A percentile compares a stretch with the other conserved stretches of the same genome.
Evolutionary conservation across 1,284 basidiomycete genomes (phyloP).

Genomic region (Trichosporon sp.): DNA sequence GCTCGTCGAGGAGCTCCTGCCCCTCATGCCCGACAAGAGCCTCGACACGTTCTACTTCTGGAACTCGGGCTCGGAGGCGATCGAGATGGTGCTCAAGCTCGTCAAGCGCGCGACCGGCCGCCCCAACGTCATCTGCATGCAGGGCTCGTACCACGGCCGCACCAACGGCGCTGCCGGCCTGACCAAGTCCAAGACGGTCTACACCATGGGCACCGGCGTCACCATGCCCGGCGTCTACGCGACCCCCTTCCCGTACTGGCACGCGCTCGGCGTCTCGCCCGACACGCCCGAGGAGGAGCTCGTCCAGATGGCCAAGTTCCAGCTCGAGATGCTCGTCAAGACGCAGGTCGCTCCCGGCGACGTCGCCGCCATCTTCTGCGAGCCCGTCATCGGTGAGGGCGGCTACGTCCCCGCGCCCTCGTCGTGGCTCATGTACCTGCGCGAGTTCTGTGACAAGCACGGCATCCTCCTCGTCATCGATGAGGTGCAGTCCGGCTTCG

Average conservation of each 20-base stretch:
- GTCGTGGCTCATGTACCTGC: conserved; percentile 71
- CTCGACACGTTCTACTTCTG: conserved; percentile 80
- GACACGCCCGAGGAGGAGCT: conserved; percentile 64
- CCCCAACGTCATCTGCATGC: conserved; percentile 84
- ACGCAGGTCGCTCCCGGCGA: conserved; percentile 81
- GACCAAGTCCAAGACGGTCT: conserved; percentile 84
- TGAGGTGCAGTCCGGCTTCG: conserved; percentile 88
- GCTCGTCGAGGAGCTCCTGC: conserved; percentile 25
- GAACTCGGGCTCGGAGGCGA: conserved; percentile 62
- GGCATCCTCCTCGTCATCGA: conserved; percentile 73
- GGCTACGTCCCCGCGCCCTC: conserved; percentile 87
- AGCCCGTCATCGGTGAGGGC: conserved; percentile 86
- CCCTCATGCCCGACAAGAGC: conserved; percentile 24
- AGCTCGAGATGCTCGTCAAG: conserved; percentile 73
- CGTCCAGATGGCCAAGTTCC: conserved; percentile 66
- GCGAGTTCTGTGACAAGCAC: conserved; percentile 80
- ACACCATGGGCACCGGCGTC: conserved; percentile 55
- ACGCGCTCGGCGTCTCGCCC: conserved; percentile 67
- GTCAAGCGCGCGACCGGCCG: conserved; percentile 69
- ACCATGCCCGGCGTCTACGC: conserved; percentile 64
- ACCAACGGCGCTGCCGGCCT: conserved; percentile 75
- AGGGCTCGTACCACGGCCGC: conserved; percentile 80
- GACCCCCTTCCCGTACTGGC: conserved; percentile 88
- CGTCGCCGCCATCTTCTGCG: conserved; percentile 86
- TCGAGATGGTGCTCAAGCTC: conserved; percentile 43